Base-by-base conservation (phyloP, 2,329 filamentous ascomycete genomes). In the Aquanectria penicillioides region DNA sequence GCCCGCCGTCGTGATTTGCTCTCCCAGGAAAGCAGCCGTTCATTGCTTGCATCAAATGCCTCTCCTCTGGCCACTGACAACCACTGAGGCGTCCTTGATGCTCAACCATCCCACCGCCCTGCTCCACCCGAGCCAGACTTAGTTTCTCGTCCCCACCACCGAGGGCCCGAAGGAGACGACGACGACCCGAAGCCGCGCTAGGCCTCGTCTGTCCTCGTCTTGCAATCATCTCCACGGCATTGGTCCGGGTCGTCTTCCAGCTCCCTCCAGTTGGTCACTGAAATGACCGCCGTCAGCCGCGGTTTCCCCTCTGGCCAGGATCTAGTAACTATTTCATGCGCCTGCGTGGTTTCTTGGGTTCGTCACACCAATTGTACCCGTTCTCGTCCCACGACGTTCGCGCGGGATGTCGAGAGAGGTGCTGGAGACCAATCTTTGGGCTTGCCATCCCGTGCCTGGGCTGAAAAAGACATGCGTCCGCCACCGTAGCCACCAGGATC, bases 161-260 rank as follows among this genome's bases (percentile, higher is more conserved):
- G 68, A 70, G 58, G 66, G 61, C 53, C 68, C 68, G 68, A 70
- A 69, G 56, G 46, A 49, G 44, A 41, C 62, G 61, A 70, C 68
- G 68, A 70, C 68, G 68, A 69, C 63, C 68, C 68, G 68, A 69
- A 67, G 59, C 22, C 40, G 7, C 67, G 64, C 67, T 69, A 70
- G 50, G 2, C 58, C 54, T 46, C 43, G 13, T 49, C 44, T 29
- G 55, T 62, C 44, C 37, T 57, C n/a, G 46, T 26, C 22, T 8
- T 48, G 18, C 28, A 56, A 55, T 51, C 40, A 15, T 44, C 37
- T 43, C 59, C 54, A 57, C 47, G 41, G 43, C 58, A 66, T 67
- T 69, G 63, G 67, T 57, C 38, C 48, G 34, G n/a, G 20, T 26
- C 43, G 20, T 48, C n/a, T n/a, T n/a, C n/a, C n/a, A n/a, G n/a